Base-by-base conservation (phyloP, 2,329 filamentous ascomycete genomes). In the Exophiala mesophila region DNA sequence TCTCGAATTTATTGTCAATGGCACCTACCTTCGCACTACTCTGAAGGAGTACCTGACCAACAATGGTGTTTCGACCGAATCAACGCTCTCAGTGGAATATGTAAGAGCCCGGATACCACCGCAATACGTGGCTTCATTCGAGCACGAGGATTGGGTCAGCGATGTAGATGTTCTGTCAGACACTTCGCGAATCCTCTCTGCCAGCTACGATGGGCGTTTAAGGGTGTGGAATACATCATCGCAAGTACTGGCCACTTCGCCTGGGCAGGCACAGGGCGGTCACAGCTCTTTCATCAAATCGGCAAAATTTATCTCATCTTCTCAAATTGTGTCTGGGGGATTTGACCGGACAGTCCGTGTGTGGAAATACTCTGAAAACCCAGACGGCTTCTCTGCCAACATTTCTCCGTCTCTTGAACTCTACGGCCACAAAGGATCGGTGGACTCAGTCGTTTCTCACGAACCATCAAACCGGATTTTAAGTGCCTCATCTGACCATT, bases 111-210 rank as follows among this genome's bases (percentile, higher is more conserved):
- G 96, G 55, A 80, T 96, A 47, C 92, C 92, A 5, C 92, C 92
- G 13, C 74, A 85, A 24, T 90, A 92, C 63, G 82, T 94, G 55
- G 84, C 88, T 9, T 92, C 85, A 60, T 98, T 95, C 63, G 83
- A 96, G 69, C 90, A 98, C 63, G 89, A 98, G 59, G 92, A 97
- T 64, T 98, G 92, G 92, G 85, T 98, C 36, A 87, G 86, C 61
- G 78, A 79, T 18, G 80, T 97, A 18, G 88, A 96, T 63, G 77
- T 94, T 3, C 71, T 94, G 17, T 89, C 88, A 34, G 67, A 74
- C 10, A 55, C 55, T 10, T 56, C 70, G 52, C 73, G 85, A 49
- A 83, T 97, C 47, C 69, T 95, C n/a, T 94, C 88, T n/a, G 88
- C 82, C 20, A 90, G 87, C 35, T 97, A 94, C 61, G 92, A 98